Base-by-base conservation (phyloP, 371 early-diverging fungal species). In the Lichtheimia ramosa region DNA sequence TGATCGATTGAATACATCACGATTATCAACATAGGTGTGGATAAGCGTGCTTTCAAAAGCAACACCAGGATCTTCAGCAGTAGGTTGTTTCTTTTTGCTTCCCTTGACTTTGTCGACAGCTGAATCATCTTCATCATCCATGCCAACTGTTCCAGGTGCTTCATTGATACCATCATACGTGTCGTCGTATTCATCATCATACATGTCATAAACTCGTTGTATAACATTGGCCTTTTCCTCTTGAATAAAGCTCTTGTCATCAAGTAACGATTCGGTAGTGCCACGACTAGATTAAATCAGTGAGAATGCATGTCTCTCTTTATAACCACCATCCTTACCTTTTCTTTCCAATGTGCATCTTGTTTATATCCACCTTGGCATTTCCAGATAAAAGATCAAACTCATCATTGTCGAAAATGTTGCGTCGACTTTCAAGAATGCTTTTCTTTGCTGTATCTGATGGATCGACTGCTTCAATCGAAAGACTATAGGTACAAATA, bases 151-250 rank as follows among this genome's bases (percentile, higher is more conserved):
- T 0, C 83, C 81, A 21, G 78, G 81, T 27, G 83, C 82, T 68
- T 89, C 78, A 39, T 89, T 89, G 48, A 83, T 78, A 28, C 83
- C 83, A 64, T 96, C 96, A 60, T 93, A 95, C 8, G 93, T 90
- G 64, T 96, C 96, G 67, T 96, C 96, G 61, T 94, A 92, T 67
- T 94, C 93, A 64, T 93, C 93, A 15, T 93, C 93, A 39, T 91
- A 85, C 64, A 88, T 85, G 16, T 82, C 75, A 13, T 79, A 75
- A 14, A 86, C 83, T 3, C 81, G 77, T 48, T 86, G 76, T 13
- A 92, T 56, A 20, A 91, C 77, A 10, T 79, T 79, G 18, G 73
- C 61, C 70, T 88, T 90, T 64, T 86, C 79, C 13, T 69, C 62
- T 25, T 69, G 51, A 10, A 87, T 73, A 61, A 87, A 89, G 16